Conservation (phyloP, 78 protist species). For the Chrysochromulina parva region DNA sequence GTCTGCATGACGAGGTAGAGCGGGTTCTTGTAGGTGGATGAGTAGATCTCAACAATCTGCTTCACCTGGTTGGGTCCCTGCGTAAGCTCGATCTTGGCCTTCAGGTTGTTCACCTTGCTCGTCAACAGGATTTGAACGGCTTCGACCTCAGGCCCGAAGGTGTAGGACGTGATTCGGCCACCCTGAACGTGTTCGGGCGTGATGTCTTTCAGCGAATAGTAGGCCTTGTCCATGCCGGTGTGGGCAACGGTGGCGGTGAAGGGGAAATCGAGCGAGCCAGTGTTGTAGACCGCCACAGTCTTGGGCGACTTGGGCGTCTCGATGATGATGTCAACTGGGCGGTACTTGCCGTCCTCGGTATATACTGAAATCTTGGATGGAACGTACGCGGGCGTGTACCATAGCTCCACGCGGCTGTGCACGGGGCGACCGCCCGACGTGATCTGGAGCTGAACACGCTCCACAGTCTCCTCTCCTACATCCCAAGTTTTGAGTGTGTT, state of each 20-base stretch:
- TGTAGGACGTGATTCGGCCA: background rate
- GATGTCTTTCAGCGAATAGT: background rate
- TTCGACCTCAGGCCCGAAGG: background rate
- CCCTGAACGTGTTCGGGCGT: background rate
- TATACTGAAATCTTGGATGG: background rate
- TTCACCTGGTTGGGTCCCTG: background rate
- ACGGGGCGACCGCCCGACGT: background rate
- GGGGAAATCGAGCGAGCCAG: background rate
- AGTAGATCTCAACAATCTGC: background rate
- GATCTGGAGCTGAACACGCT: background rate
- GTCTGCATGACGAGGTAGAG: background rate
- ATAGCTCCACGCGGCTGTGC: background rate
- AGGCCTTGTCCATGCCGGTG: background rate
- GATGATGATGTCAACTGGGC: background rate
- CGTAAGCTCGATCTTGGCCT: background rate
- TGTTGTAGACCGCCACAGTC: background rate
- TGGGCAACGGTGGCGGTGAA: background rate
- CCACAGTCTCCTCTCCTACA: background rate
- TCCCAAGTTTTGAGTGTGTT: background rate
- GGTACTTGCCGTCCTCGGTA: background rate
- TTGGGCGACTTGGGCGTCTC: background rate
- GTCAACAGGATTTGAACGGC: background rate
- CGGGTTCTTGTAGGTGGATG: background rate
- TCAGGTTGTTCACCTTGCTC: background rate
- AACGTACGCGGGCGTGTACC: background rate